Conservation (phyloP, 768 basidiomycete genomes). For the Tephrocybe sp. region DNA sequence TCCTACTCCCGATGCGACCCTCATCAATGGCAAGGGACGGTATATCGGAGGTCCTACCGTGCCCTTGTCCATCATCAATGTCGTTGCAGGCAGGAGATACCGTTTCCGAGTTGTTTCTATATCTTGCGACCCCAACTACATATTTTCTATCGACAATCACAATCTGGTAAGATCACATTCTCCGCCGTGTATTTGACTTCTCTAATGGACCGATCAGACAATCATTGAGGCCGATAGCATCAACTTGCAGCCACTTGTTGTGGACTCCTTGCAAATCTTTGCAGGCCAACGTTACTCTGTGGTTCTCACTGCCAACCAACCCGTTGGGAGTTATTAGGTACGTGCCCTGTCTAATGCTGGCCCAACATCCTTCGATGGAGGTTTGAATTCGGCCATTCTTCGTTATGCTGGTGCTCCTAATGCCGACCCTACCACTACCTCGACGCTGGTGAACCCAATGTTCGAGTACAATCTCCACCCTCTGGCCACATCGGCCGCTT, state of each 20-base stretch:
- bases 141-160: slow-evolving; percentile 39
- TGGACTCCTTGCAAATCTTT: slow-evolving; percentile 40
- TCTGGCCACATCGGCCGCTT: slow-evolving; percentile 6
- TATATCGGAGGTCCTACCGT: slow-evolving; percentile 31
- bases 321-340: slow-evolving; percentile 52
- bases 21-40: slow-evolving; percentile 47
- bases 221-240: slow-evolving; percentile 43
- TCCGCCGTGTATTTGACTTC: not conserved
- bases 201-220: slow-evolving; percentile 6
- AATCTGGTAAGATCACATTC: slow-evolving; percentile 18
- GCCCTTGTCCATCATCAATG: slow-evolving; percentile 36
- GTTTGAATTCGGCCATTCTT: slow-evolving; percentile 46
- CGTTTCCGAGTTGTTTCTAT: slow-evolving; percentile 49
- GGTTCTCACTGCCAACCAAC: slow-evolving; percentile 40
- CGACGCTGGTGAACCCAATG: slow-evolving; percentile 18
- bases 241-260: slow-evolving; percentile 23
- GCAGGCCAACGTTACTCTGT: slow-evolving; percentile 44
- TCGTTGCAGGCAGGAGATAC: slow-evolving; percentile 39
- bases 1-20: too few relatives aligned
- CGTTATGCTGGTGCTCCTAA: slow-evolving; percentile 42
- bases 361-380: slow-evolving; percentile 27
- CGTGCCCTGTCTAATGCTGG: slow-evolving; percentile 33
- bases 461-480: slow-evolving; percentile 23
- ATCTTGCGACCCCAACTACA: slow-evolving; percentile 42
- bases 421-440: slow-evolving; percentile 33